Evolutionary conservation across 768 basidiomycete genomes (phyloP).

Genomic region (Agaricus blazei): DNA sequence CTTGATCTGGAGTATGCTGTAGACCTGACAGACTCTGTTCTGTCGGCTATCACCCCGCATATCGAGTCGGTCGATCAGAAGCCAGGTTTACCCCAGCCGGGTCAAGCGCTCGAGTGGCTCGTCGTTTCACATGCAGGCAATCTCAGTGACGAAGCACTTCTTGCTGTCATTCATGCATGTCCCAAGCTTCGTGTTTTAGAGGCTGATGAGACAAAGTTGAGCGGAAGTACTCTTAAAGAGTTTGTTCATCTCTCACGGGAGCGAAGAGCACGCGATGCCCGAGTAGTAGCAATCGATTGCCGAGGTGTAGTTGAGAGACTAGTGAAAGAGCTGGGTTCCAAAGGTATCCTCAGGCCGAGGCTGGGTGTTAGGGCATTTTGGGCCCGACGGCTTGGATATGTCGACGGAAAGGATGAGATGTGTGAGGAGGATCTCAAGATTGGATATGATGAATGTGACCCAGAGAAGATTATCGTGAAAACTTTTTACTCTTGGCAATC

Average conservation of each 20-base stretch:
- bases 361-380: constrained; percentile 73
- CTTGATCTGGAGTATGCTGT: constrained; percentile 85
- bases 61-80: constrained; percentile 4
- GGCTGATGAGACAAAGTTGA: constrained; percentile 75
- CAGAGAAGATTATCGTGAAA: constrained; percentile 68
- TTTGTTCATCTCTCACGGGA: constrained; percentile 56
- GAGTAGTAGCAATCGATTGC: constrained; percentile 72
- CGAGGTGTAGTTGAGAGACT: constrained; percentile 57
- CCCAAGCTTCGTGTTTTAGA: constrained; percentile 61
- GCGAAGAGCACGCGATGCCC: constrained; percentile 45
- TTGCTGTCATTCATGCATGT: constrained; percentile 61
- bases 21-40: constrained; percentile 68
- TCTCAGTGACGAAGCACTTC: constrained; percentile 60
- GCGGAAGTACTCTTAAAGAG: constrained; percentile 52
- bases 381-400: constrained; percentile 61
- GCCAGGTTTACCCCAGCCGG: constrained; percentile 35
- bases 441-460: constrained; percentile 81
- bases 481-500: constrained; percentile 85
- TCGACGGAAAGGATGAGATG: constrained; percentile 65
- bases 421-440: constrained; percentile 52
- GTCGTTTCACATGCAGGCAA: constrained; percentile 62
- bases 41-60: constrained; percentile 57
- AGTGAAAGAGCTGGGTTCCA: constrained; percentile 49
- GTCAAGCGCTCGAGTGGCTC: constrained; percentile 68
- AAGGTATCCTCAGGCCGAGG: constrained; percentile 56